Percentiles rank a stretch among this genome's conserved stretches.
Evolutionary conservation across 345 rosid genomes (phyloP).

Genomic region (Salix koriyanagi): DNA sequence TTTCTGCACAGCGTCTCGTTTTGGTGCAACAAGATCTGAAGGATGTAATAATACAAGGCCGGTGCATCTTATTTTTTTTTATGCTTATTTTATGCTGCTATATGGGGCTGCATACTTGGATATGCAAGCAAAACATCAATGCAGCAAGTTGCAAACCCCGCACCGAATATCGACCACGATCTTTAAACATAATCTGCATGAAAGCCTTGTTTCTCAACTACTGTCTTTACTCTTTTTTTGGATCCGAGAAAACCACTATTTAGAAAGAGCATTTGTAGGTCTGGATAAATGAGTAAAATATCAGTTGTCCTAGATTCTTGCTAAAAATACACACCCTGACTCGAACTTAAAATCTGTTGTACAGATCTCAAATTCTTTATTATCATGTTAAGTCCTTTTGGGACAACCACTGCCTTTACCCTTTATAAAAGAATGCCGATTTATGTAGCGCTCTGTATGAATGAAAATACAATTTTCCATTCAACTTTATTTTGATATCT

Average conservation of each 20-base stretch:
- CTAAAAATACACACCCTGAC: fast-evolving
- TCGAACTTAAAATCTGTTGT: too few relatives aligned
- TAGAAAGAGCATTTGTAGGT: too few relatives aligned
- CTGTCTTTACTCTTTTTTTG: background rate
- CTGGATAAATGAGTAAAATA: too few relatives aligned
- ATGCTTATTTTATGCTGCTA: too few relatives aligned
- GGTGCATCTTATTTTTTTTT: background rate
- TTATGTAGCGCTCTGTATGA: background rate
- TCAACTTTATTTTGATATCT: background rate
- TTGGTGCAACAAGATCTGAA: background rate
- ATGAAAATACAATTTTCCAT: background rate
- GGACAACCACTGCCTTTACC: background rate
- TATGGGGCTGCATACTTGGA: background rate
- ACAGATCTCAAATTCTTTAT: too few relatives aligned
- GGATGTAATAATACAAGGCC: background rate
- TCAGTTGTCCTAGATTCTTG: fast-evolving
- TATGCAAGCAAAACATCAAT: background rate
- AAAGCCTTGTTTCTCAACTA: conserved; percentile 44
- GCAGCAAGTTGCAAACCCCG: conserved; percentile 7
- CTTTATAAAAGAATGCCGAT: conserved; percentile 1
- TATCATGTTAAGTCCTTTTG: too few relatives aligned
- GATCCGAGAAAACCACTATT: too few relatives aligned
- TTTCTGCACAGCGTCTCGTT: background rate
- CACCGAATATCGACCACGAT: conserved; percentile 52
- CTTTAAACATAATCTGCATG: conserved; percentile 28